phyloP scores from a whole-genome alignment of 371 early-diverging fungal genomes.

The Mortierella sp. region DNA sequence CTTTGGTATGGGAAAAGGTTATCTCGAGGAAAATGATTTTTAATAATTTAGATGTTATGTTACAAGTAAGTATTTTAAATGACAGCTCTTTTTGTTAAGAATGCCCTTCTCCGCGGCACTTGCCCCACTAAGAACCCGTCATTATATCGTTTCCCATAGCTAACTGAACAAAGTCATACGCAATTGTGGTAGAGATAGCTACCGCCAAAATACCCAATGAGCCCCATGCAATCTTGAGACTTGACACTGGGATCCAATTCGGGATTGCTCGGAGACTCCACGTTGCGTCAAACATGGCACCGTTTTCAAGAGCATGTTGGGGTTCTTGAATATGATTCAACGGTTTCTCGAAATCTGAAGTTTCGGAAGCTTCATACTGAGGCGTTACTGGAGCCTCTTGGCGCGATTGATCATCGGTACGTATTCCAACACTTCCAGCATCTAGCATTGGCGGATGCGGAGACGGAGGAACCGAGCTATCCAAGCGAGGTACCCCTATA shows the following conservation, averaged over 20 bases:
- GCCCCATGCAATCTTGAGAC: slow-evolving; percentile 39
- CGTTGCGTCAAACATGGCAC: neutral
- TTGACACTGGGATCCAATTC: slow-evolving; percentile 41
- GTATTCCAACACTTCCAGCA: neutral
- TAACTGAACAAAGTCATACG: slow-evolving; percentile 45
- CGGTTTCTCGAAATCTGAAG: neutral
- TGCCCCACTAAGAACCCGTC: no score
- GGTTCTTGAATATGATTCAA: neutral
- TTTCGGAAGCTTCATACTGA: neutral
- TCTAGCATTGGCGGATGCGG: slow-evolving; percentile 17
- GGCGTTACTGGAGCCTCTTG: neutral
- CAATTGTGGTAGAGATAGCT: slow-evolving; percentile 36
- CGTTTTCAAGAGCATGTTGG: neutral
- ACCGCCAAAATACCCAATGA: slow-evolving; percentile 28
- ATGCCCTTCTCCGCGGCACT: no score
- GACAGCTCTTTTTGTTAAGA: no score
- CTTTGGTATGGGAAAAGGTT: no score
- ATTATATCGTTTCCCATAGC: slow-evolving; percentile 26
- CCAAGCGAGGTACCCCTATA: neutral
- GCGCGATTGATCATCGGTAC: neutral
- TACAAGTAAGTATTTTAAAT: no score
- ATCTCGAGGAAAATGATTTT: no score
- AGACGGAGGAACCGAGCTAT: slow-evolving; percentile 20
- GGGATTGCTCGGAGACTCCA: slow-evolving; percentile 41
- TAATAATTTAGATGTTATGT: no score